phyloP scores from a whole-genome alignment of 108 stramenopile species.

The Skeletonema grethae region DNA sequence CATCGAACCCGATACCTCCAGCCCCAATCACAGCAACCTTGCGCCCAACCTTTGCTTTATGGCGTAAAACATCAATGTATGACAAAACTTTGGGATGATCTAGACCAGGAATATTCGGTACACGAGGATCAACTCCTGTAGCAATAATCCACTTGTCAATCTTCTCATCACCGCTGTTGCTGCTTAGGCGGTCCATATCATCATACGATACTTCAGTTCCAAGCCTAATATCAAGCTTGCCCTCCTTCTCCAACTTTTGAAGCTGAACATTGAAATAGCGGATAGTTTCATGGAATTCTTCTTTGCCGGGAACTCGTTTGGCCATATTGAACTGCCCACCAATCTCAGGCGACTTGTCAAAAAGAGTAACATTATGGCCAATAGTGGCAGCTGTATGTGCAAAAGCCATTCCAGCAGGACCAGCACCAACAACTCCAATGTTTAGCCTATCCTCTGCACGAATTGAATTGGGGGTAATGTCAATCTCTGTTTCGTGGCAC shows the following conservation, averaged over 20 bases:
- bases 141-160: conserved; percentile 93
- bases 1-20: conserved; percentile 99
- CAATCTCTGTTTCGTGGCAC: conserved; percentile 91
- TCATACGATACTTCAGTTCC: conserved; percentile 54
- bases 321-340: conserved; percentile 98
- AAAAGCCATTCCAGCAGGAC: conserved; percentile 96
- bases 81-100: conserved; percentile 92
- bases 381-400: conserved; percentile 78
- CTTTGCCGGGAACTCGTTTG: conserved; percentile 96
- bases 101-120: conserved; percentile 81
- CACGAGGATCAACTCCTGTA: conserved; percentile 92
- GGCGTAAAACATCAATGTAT: conserved; percentile 92
- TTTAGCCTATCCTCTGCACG: conserved; percentile 49
- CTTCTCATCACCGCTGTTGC: conserved; percentile 14
- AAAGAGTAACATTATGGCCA: conserved; percentile 92
- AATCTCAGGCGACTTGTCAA: conserved; percentile 79
- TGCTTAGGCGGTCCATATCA: conserved; percentile 53
- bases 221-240: conserved; percentile 49
- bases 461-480: conserved; percentile 44
- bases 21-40: conserved; percentile 96
- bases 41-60: conserved; percentile 81
- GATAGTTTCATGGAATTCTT: conserved; percentile 98
- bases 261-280: conserved; percentile 83
- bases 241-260: conserved; percentile 42
- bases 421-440: conserved; percentile 96